Percentiles rank a stretch among this genome's conserved stretches.
Evolutionary conservation across 225 moss, liverwort and hornwort species (phyloP).

Genomic region (Lunularia cruciata): DNA sequence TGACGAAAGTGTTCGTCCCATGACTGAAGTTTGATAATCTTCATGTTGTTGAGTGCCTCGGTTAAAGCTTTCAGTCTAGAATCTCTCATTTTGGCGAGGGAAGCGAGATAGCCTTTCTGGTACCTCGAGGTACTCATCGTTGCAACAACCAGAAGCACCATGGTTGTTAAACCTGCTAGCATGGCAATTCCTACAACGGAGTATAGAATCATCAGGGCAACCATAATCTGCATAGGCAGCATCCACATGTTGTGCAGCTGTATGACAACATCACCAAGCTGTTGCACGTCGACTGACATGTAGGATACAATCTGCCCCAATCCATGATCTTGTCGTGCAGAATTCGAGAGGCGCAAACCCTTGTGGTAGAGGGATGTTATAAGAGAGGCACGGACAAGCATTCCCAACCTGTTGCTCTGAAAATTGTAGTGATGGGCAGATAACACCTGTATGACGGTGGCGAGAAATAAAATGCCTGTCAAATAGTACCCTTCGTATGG

Average conservation of each 20-base stretch:
- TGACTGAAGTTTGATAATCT: conserved; percentile 64
- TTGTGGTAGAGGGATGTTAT: conserved; percentile 57
- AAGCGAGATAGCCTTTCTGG: conserved; percentile 42
- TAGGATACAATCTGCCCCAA: conserved; percentile 64
- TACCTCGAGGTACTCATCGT: conserved; percentile 43
- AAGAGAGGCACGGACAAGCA: conserved; percentile 53
- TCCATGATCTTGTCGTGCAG: conserved; percentile 57
- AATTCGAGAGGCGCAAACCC: conserved; percentile 56
- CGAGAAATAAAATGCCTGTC: conserved; percentile 41
- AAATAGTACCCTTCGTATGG: conserved; percentile 49
- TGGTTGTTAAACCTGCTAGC: conserved; percentile 48
- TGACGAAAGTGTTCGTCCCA: conserved; percentile 59
- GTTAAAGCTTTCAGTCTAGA: conserved; percentile 48
- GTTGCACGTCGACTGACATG: conserved; percentile 64
- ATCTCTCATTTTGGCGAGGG: conserved; percentile 51
- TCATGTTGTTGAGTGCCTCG: conserved; percentile 60
- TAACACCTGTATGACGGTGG: conserved; percentile 48
- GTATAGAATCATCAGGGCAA: conserved; percentile 53
- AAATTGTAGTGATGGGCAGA: conserved; percentile 61
- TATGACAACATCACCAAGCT: conserved; percentile 49
- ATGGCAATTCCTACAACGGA: conserved; percentile 53
- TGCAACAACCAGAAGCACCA: conserved; percentile 43
- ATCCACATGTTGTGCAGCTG: conserved; percentile 60
- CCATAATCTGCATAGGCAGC: conserved; percentile 49
- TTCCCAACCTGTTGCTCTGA: conserved; percentile 51